Base-by-base conservation (phyloP, 176 grass and related monocot genomes). In the Phyllostachys edulis region DNA sequence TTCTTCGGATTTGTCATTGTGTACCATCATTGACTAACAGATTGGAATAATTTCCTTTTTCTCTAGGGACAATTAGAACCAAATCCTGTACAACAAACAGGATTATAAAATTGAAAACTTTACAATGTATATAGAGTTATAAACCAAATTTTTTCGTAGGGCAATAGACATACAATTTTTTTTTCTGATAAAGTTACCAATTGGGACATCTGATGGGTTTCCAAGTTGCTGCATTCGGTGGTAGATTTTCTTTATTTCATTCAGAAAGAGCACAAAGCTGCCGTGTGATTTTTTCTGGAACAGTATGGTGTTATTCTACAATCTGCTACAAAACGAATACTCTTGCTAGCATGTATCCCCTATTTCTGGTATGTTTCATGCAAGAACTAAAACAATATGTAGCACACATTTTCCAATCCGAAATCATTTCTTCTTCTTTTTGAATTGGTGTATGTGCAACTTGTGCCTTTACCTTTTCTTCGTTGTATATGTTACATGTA, bases 141-240 rank as follows among this genome's bases (percentile, higher is more conserved):
- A 46, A 4, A 2, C 71, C 24, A 27, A 8, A 27, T 45, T 41
- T 78, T 46, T 20, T 8, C 11, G 16, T 36, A 37, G 20, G 10
- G 13, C 4, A 18, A 5, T 41, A 69, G 23, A 2, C n/a, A 47
- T 18, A 57, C 7, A 27, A 14, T 52, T 76, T 32, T 54, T n/a
- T 62, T 42, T 21, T 42, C 7, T 73, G 18, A 73, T 44, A 24
- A 80, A 40, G 17, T 46, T 73, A 65, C 34, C 41, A 88, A 51
- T 52, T 69, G 59, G 21, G 15, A 29, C 45, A 71, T 76, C 1
- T 54, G n/a, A 45, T n/a, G 18, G 36, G 34, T 36, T 66, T 60
- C 63, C 50, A 21, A 21, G 24, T 57, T 71, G 49, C 42, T 81
- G 12, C 17, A 89, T 79, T 81, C 54, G 27, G 54, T 75, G 51